A percentile compares a stretch with the other conserved stretches of the same genome.
Conservation (phyloP, 345 rosid genomes). For the Arabis alpina region DNA sequence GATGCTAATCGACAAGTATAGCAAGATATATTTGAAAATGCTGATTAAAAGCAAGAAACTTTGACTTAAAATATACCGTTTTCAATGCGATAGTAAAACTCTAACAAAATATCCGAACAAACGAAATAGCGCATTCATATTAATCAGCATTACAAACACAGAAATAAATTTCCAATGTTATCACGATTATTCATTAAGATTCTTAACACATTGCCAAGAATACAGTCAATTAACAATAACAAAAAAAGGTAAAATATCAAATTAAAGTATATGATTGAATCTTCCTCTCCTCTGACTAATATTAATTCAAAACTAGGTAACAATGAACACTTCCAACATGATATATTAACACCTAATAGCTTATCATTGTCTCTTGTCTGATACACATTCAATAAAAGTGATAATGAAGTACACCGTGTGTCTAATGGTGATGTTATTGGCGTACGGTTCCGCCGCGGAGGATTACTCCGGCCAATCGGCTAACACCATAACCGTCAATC, state of each 20-base stretch:
- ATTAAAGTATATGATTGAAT: not conserved
- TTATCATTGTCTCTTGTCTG: not conserved
- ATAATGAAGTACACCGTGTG: conserved; percentile 2
- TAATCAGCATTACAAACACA: not conserved
- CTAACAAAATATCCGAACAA: too few species aligned
- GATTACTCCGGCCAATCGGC: not conserved
- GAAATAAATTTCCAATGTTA: not conserved
- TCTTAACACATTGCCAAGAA: not conserved
- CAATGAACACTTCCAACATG: not conserved
- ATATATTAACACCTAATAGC: conserved; percentile 2
- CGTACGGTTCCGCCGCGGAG: not conserved
- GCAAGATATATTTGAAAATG: too few species aligned
- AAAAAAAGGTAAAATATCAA: not conserved
- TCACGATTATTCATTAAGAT: not conserved
- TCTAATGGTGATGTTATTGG: conserved; percentile 7
- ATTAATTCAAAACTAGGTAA: not conserved
- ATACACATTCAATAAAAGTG: not conserved
- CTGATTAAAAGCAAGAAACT: too few species aligned
- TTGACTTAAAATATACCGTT: too few species aligned
- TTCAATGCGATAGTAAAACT: too few species aligned
- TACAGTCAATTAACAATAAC: not conserved
- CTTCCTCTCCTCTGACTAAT: not conserved
- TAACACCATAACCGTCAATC: conserved; percentile 11
- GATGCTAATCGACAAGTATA: too few species aligned
- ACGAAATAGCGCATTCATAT: not conserved